Base-by-base conservation (phyloP, 2,329 filamentous ascomycete genomes). In the Xylariaceae sp. region DNA sequence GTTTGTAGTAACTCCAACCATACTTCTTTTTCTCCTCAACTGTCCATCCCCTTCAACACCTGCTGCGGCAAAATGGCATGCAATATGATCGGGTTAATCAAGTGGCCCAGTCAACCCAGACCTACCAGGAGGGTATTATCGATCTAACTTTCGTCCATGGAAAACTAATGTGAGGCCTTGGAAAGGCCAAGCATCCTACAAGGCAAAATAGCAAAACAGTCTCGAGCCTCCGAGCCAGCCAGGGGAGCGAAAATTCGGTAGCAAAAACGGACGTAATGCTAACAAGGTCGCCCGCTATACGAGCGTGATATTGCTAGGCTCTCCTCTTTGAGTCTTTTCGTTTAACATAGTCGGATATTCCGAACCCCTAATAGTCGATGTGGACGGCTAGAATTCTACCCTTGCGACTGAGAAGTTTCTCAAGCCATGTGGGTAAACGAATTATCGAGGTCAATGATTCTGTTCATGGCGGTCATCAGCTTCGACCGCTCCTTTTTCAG, bases 401-500 rank as follows among this genome's bases (percentile, higher is more conserved):
- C 19, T 19, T 19, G 19, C 19, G 19, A 1, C 19, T 19, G 19
- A 19, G 19, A 19, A 19, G 19, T 19, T 19, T 19, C 19, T 19
- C 32, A 30, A 30, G n/a, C 26, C 34, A 37, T 27, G 6, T n/a
- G 19, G 19, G 50, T 12, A 6, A 47, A 39, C 4, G 53, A 54
- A 11, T 29, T 9, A 54, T 76, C 70, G 11, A 77, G 67, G 5
- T 60, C 59, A 29, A 68, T 64, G 35, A 78, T 77, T 40, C 71
- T 74, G 27, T 68, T 64, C 27, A 76, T 60, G 1, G 75, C 75
- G 45, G 68, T 70, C 32, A 67, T 64, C 54, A 77, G 76, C 60
- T 75, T 76, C 9, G 67, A 64, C 12, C 65, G 65, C 51, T 76
- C 73, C 1, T 57, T 59, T 59, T 74, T 76, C 54, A 76, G 68